Percentiles rank a stretch among this genome's conserved stretches.
These are phyloP conservation scores for Naganishia onofrii DNA, from an alignment of 768 basidiomycete genomes.

Conservation along the genomic window DNA sequence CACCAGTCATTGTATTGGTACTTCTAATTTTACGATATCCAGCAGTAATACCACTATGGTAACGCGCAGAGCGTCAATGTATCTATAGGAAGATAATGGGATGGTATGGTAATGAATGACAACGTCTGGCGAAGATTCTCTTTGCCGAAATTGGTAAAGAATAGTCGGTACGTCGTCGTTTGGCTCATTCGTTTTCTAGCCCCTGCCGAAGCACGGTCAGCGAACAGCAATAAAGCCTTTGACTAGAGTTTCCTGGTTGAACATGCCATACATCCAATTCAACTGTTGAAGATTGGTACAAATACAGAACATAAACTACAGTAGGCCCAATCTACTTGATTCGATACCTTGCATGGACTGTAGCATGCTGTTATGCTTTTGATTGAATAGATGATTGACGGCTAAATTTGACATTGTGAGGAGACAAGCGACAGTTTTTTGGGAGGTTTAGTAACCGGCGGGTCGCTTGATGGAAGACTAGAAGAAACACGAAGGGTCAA, in stretches of 20 bases:
- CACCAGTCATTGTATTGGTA: neutral
- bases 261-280: constrained; percentile 25
- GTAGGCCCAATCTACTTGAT: constrained; percentile 10
- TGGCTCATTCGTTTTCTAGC: too few species aligned
- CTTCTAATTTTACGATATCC: neutral
- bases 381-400: constrained; percentile 3
- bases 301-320: constrained; percentile 19
- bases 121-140: too few species aligned
- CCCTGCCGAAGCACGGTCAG: too few species aligned
- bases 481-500: constrained; percentile 26
- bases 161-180: too few species aligned
- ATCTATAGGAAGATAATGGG: neutral
- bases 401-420: neutral
- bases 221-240: too few species aligned
- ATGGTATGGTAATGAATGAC: neutral
- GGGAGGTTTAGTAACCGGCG: constrained; percentile 35
- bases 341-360: constrained; percentile 18
- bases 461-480: constrained; percentile 46
- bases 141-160: too few species aligned
- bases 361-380: constrained; percentile 19
- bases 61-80: neutral
- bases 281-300: constrained; percentile 27
- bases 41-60: constrained; percentile 1
- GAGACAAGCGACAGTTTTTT: constrained; percentile 7
- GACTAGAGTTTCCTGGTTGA: neutral